Conservation (phyloP, 1,284 basidiomycete species). For the Hemileccinum hortonii region DNA sequence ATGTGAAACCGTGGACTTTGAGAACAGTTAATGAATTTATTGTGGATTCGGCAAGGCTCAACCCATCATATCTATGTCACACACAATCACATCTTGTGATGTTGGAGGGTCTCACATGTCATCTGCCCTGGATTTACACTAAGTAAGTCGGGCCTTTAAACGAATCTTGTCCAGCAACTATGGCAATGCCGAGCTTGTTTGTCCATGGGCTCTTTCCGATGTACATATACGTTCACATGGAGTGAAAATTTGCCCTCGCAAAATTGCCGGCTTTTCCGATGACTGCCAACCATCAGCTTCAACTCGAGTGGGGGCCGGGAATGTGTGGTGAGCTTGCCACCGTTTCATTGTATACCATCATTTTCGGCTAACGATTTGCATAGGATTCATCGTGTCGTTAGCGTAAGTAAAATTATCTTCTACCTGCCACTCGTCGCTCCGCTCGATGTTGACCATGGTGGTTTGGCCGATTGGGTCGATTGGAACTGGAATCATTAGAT, state of each 20-base stretch:
- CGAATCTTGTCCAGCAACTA: neutral
- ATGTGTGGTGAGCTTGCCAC: constrained; percentile 6
- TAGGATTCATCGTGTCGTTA: constrained; percentile 8
- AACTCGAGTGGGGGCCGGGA: neutral
- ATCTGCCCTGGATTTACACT: neutral
- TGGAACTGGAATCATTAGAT: neutral
- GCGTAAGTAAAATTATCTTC: constrained; percentile 3
- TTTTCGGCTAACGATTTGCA: neutral
- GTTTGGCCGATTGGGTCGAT: neutral
- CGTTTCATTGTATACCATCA: neutral
- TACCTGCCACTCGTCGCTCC: neutral
- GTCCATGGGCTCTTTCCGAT: neutral
- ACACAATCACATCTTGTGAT: no score
- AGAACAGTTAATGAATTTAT: no score
- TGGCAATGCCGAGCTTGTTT: neutral
- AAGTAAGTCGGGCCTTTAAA: constrained; percentile 6
- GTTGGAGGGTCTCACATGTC: no score
- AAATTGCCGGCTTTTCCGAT: neutral
- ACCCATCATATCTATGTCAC: no score
- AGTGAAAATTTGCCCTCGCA: neutral
- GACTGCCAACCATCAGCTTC: neutral
- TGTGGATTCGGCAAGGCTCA: no score
- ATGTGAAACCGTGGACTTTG: no score
- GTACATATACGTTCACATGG: neutral
- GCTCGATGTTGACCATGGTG: neutral